Percentiles rank a stretch among this genome's conserved stretches.
Conservation (phyloP, 164 flowering plant species). For the Stephania yunnanensis region DNA sequence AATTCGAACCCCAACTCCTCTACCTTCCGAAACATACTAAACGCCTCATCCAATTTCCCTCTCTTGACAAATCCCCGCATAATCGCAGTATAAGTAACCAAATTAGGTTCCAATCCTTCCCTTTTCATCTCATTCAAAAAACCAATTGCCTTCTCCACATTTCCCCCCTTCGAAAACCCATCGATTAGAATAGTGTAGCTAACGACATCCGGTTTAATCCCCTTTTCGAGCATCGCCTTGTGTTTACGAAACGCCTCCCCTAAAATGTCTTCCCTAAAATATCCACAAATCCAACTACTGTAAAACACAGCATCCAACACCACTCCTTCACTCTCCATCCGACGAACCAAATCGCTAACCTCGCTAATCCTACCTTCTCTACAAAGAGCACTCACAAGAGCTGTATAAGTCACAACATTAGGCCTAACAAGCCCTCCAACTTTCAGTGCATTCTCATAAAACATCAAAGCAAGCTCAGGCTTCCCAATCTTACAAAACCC, state of each 20-base stretch:
- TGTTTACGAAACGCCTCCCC: conserved; percentile 46
- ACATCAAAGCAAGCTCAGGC: conserved; percentile 51
- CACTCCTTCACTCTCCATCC: conserved; percentile 49
- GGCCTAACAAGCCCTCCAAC: conserved; percentile 32
- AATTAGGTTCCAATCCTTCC: conserved; percentile 47
- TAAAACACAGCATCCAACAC: conserved; percentile 62
- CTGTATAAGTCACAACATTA: conserved; percentile 57
- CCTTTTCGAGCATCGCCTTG: conserved; percentile 40
- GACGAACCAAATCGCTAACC: conserved; percentile 39
- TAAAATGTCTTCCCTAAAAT: conserved; percentile 37
- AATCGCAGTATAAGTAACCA: conserved; percentile 62
- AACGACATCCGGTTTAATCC: conserved; percentile 46
- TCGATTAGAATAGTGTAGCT: conserved; percentile 62
- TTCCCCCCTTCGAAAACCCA: conserved; percentile 62
- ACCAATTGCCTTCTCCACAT: conserved; percentile 67
- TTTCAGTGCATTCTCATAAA: conserved; percentile 45
- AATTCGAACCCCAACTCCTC: conserved; percentile 38
- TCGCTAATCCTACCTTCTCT: conserved; percentile 48
- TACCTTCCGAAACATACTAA: conserved; percentile 38
- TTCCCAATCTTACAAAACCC: conserved; percentile 64
- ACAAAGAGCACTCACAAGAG: conserved; percentile 48
- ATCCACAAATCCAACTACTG: conserved; percentile 64
- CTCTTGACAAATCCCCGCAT: conserved; percentile 59
- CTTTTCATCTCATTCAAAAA: conserved; percentile 54
- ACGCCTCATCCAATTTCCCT: conserved; percentile 68